Evolutionary conservation across 2,329 filamentous ascomycete genomes (phyloP).

Genomic region (Aspergillus intermedius): DNA sequence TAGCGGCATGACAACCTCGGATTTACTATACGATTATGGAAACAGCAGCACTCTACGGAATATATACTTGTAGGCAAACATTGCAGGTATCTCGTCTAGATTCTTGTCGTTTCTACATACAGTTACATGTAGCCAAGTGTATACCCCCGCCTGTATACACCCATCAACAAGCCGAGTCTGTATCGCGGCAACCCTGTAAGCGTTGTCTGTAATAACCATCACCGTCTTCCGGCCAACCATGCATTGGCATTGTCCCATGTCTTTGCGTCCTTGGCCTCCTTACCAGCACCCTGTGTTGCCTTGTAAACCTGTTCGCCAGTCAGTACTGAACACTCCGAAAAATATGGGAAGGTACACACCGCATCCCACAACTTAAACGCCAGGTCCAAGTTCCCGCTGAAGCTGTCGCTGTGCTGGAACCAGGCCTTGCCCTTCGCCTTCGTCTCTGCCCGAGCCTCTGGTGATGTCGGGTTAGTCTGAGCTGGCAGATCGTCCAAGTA

Average conservation of each 20-base stretch:
- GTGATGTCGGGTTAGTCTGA: conserved; percentile 48
- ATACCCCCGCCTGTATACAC: not conserved
- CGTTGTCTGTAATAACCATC: conserved; percentile 7
- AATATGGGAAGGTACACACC: conserved; percentile 36
- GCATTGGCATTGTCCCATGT: conserved; percentile 54
- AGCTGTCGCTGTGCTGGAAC: conserved; percentile 56
- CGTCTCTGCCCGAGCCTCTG: conserved; percentile 44
- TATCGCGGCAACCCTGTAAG: not conserved
- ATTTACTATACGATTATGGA: not conserved
- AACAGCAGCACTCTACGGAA: not conserved
- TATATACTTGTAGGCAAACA: not conserved
- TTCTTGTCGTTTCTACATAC: conserved; percentile 4
- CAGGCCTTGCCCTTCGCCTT: conserved; percentile 51
- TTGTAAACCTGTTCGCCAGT: conserved; percentile 46
- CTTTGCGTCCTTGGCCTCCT: conserved; percentile 47
- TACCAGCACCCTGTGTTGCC: conserved; percentile 50
- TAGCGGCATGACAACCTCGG: conserved; percentile 2
- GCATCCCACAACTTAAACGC: conserved; percentile 62
- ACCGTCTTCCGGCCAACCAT: conserved; percentile 47
- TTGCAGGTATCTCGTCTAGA: not conserved
- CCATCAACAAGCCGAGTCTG: not conserved
- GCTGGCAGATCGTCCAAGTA: conserved; percentile 50
- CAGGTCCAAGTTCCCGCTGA: conserved; percentile 51
- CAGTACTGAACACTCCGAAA: not conserved
- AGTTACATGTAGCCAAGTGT: not conserved